Evolutionary conservation across 495 filamentous ascomycete species (phyloP).

Genomic region (Entonaema liquescens): DNA sequence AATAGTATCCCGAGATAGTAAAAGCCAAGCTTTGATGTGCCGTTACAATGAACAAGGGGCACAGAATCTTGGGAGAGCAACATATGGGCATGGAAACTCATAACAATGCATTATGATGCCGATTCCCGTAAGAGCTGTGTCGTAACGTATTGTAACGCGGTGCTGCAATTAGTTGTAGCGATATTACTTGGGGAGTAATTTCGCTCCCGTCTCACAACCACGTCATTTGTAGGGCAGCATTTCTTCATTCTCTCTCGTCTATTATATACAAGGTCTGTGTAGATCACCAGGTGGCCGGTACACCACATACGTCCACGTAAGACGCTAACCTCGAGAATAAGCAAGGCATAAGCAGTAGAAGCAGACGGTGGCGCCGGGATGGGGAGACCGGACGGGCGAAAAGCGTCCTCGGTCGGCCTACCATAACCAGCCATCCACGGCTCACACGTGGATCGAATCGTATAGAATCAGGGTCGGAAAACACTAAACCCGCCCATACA

Average conservation of each 20-base stretch:
- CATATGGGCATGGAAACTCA: slow-evolving; percentile 3
- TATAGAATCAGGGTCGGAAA: slow-evolving; percentile 24
- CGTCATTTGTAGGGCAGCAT: slow-evolving; percentile 32
- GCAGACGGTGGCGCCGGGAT: slow-evolving; percentile 1
- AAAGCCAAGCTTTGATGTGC: slow-evolving; percentile 38
- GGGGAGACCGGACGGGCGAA: not conserved
- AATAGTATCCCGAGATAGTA: slow-evolving; percentile 13
- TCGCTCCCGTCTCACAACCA: slow-evolving; percentile 29
- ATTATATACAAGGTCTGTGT: slow-evolving; percentile 23
- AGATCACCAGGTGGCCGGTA: slow-evolving; percentile 25
- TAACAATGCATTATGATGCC: slow-evolving; percentile 1
- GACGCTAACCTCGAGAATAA: slow-evolving; percentile 28
- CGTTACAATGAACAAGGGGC: slow-evolving; percentile 27
- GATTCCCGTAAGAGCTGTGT: not conserved
- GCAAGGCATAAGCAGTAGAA: slow-evolving; percentile 25
- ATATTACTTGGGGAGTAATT: slow-evolving; percentile 29
- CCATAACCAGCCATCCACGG: slow-evolving; percentile 24
- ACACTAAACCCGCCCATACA: not conserved
- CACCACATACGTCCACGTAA: slow-evolving; percentile 37
- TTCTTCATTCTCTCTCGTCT: not conserved
- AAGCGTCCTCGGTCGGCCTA: slow-evolving; percentile 16
- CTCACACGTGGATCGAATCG: slow-evolving; percentile 36
- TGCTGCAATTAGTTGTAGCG: slow-evolving; percentile 8
- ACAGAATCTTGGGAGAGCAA: slow-evolving; percentile 10
- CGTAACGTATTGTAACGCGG: not conserved